These are phyloP conservation scores for Pisolithus albus DNA, from an alignment of 768 basidiomycete genomes.

Conservation along the genomic window DNA sequence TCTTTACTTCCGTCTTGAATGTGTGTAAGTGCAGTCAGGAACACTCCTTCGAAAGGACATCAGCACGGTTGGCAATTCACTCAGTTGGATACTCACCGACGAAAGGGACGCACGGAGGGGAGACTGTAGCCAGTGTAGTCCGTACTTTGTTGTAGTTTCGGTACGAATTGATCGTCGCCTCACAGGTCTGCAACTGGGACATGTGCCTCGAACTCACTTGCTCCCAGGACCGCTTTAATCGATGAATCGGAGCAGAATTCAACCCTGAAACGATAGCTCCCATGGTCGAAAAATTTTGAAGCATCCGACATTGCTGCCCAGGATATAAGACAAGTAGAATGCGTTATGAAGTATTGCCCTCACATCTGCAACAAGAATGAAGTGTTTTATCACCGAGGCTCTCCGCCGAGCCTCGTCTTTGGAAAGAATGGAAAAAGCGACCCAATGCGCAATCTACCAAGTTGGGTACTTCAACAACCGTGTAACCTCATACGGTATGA, in stretches of 20 bases:
- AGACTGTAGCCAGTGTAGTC: slow-evolving; percentile 43
- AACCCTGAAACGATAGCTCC: slow-evolving; percentile 62
- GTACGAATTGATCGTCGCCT: slow-evolving; percentile 55
- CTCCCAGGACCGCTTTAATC: slow-evolving; percentile 63
- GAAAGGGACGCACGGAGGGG: slow-evolving; percentile 66
- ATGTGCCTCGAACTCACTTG: slow-evolving; percentile 43
- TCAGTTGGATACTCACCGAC: slow-evolving; percentile 39
- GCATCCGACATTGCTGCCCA: slow-evolving; percentile 47
- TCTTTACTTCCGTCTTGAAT: slow-evolving; percentile 59
- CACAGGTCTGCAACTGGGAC: slow-evolving; percentile 44
- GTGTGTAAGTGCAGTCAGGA: slow-evolving; percentile 52
- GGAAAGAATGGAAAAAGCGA: slow-evolving; percentile 48
- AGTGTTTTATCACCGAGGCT: slow-evolving; percentile 56
- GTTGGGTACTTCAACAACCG: not conserved
- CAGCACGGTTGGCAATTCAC: not conserved
- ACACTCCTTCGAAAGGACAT: slow-evolving; percentile 37
- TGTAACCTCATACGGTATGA: not conserved
- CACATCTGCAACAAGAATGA: slow-evolving; percentile 60
- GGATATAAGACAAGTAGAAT: slow-evolving; percentile 2
- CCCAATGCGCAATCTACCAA: slow-evolving; percentile 54
- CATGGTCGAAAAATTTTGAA: slow-evolving; percentile 67
- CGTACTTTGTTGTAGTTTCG: slow-evolving; percentile 66
- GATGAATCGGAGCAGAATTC: slow-evolving; percentile 57
- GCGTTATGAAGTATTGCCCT: slow-evolving; percentile 14
- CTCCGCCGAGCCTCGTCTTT: slow-evolving; percentile 55